phyloP scores from a whole-genome alignment of 2,329 filamentous ascomycete species.

The Huntiella abstrusa region DNA sequence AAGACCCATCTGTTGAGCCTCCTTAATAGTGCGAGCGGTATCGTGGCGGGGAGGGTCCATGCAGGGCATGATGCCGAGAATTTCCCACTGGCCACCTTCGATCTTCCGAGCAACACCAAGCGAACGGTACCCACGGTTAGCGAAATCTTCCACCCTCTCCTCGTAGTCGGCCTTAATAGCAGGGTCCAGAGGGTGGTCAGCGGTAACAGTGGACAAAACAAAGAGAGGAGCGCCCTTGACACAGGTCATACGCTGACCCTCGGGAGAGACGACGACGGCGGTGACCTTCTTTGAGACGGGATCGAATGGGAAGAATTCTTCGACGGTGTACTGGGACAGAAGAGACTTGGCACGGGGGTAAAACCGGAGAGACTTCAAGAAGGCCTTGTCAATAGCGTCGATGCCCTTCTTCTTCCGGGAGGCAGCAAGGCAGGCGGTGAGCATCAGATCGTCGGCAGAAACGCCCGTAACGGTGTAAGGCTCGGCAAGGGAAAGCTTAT shows the following conservation, averaged over 20 bases:
- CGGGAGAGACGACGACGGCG: conserved; percentile 63
- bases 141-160: conserved; percentile 82
- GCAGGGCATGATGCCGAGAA: conserved; percentile 28
- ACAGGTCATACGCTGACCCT: conserved; percentile 70
- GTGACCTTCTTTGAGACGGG: conserved; percentile 87
- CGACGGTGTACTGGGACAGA: conserved; percentile 65
- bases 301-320: conserved; percentile 26
- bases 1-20: conserved; percentile 71
- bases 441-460: conserved; percentile 73
- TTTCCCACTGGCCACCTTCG: conserved; percentile 66
- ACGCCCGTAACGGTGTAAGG: conserved; percentile 70
- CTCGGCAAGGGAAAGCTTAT: conserved; percentile 46
- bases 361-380: conserved; percentile 66
- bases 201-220: conserved; percentile 71
- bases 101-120: conserved; percentile 85
- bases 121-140: conserved; percentile 81
- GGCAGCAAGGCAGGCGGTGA: conserved; percentile 49
- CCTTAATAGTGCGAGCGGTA: conserved; percentile 74
- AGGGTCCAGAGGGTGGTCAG: conserved; percentile 62
- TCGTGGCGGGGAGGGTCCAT: conserved; percentile 81
- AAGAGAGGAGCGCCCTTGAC: conserved; percentile 83
- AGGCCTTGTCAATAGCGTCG: no score
- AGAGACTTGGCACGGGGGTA: conserved; percentile 69
- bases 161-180: conserved; percentile 69
- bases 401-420: no score